Percentiles rank a stretch among this genome's conserved stretches.
phyloP scores from a whole-genome alignment of 805 yeast species.

The Barnettozyma sp. region DNA sequence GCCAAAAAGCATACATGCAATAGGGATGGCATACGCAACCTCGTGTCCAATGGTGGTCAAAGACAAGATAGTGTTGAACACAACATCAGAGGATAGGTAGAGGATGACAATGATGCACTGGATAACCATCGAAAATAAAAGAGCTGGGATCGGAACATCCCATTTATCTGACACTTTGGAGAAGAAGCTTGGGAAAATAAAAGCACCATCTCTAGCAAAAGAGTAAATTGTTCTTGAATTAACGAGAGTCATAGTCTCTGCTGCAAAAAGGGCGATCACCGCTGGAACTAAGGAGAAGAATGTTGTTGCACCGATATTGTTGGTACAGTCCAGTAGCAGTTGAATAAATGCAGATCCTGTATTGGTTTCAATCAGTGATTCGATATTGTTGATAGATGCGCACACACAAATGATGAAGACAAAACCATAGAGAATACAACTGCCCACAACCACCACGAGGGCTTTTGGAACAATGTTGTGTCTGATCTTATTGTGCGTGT shows the following conservation, averaged over 20 bases:
- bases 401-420: slow-evolving; percentile 27
- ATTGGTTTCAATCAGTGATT: slow-evolving; percentile 14
- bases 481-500: slow-evolving; percentile 14
- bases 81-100: slow-evolving; percentile 27
- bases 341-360: slow-evolving; percentile 25
- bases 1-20: slow-evolving; percentile 22
- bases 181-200: slow-evolving; percentile 28
- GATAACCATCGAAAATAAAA: slow-evolving; percentile 22
- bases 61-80: slow-evolving; percentile 30
- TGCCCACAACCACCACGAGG: slow-evolving; percentile 25
- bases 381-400: slow-evolving; percentile 23
- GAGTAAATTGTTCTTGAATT: slow-evolving; percentile 30
- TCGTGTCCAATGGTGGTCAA: slow-evolving; percentile 28
- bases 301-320: slow-evolving; percentile 26
- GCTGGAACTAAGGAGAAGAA: slow-evolving; percentile 22
- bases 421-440: slow-evolving; percentile 27
- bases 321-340: slow-evolving; percentile 21
- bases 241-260: slow-evolving; percentile 27
- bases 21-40: slow-evolving; percentile 28
- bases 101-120: slow-evolving; percentile 26
- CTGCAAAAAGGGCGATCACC: slow-evolving; percentile 21
- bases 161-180: slow-evolving; percentile 22
- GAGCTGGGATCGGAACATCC: slow-evolving; percentile 27
- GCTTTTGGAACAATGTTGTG: slow-evolving; percentile 30
- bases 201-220: slow-evolving; percentile 31